phyloP scores from a whole-genome alignment of 129 eudicot species.

The Ambrosia artemisiifolia region DNA sequence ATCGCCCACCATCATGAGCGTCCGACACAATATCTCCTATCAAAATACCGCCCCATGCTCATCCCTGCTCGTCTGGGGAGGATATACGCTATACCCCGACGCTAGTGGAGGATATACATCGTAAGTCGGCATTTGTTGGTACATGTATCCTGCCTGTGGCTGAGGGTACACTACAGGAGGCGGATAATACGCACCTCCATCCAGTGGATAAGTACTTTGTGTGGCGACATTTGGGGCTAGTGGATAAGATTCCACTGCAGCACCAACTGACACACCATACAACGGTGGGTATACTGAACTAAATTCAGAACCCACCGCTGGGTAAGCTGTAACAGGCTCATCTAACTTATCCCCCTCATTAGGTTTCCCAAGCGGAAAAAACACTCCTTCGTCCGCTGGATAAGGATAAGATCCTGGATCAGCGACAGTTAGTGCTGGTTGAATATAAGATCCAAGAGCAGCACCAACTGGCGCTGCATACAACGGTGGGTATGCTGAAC shows the following conservation, averaged over 20 bases:
- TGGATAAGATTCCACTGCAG: background rate
- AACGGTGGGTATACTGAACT: constrained; percentile 35
- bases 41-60: constrained; percentile 64
- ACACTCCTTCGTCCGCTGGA: constrained; percentile 13
- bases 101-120: constrained; percentile 37
- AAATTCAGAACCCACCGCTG: constrained; percentile 27
- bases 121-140: constrained; percentile 12
- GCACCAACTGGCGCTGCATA: background rate
- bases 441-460: background rate
- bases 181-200: constrained; percentile 29
- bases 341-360: constrained; percentile 24
- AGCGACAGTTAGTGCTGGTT: background rate
- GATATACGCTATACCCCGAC: constrained; percentile 7
- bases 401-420: background rate
- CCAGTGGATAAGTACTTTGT: background rate
- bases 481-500: constrained; percentile 34
- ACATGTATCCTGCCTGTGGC: constrained; percentile 26
- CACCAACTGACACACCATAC: background rate
- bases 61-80: constrained; percentile 41
- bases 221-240: background rate
- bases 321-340: constrained; percentile 40
- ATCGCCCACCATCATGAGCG: constrained; percentile 30
- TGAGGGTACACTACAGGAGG: constrained; percentile 34
- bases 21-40: constrained; percentile 61
- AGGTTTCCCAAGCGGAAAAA: background rate